Evolutionary conservation across 352 stramenopile genomes (phyloP), one percentile per base, ranked within the genome.

Genomic region (Phytophthora idaei): DNA sequence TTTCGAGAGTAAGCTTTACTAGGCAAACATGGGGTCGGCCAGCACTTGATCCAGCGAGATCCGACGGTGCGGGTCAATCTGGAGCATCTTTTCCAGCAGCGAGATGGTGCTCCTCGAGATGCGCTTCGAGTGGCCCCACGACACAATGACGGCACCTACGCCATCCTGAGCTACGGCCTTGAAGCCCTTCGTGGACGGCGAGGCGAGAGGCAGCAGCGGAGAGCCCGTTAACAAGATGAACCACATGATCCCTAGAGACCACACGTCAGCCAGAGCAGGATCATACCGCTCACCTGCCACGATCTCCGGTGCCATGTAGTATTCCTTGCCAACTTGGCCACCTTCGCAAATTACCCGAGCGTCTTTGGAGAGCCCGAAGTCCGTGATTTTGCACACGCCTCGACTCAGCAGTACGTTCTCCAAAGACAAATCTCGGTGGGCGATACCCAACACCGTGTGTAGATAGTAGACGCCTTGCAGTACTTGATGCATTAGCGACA

Each of bases 141-240:
- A 64, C 25, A 71, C 39, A 12, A 87, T 46, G 5, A 84, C 62
- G 5, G 64, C 62, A 4, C 58, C 51, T 0, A 82, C 63, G 6
- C 75, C 75, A 9, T 68, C 29, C 10, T 50, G 31, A 17, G 17
- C 54, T 10, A 74, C 48, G 41, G 61, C 66, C 28, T 27, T 27
- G 21, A 79, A 84, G 1, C 41, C 71, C 44, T 74, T 77, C 7
- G 73, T 67, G 1, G 64, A 61, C 3, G 49, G 41, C 0, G 69
- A 76, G 0, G 80, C 80, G n/a, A 83, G 59, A 0, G 68, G 55
- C 5, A 87, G 25, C 21, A 87, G 59, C n/a, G 76, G 80, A 6
- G 81, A 89, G 1, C 83, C 83, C 4, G 80, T 88, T 0, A 92
- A 45, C 44, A 92, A 50, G 44, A 89, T 84, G 53, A 90, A 92